phyloP scores from a whole-genome alignment of 306 rosid species.

The Boehmeria nivea region DNA sequence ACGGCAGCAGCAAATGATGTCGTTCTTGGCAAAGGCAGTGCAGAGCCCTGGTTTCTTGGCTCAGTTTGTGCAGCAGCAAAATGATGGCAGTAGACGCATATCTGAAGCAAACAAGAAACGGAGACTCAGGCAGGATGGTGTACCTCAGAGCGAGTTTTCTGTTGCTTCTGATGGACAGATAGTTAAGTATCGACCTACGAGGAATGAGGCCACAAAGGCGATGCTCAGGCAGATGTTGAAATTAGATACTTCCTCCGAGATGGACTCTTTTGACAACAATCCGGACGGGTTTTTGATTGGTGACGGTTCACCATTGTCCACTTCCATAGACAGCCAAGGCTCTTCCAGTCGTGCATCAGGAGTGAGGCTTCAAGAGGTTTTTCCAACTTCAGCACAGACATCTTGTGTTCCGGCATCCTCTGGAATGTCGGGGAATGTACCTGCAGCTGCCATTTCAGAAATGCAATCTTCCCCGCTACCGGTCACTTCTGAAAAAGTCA shows the following conservation, averaged over 20 bases:
- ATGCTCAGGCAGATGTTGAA: constrained; percentile 79
- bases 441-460: constrained; percentile 42
- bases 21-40: constrained; percentile 93
- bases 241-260: constrained; percentile 46
- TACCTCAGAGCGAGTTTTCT: too few relatives aligned
- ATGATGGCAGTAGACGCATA: constrained; percentile 76
- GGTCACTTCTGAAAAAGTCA: constrained; percentile 40
- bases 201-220: constrained; percentile 72
- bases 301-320: constrained; percentile 49
- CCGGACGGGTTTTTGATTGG: constrained; percentile 50
- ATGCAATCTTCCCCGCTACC: constrained; percentile 44
- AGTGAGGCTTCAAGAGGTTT: constrained; percentile 80
- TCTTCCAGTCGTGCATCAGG: constrained; percentile 59
- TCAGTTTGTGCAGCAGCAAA: constrained; percentile 92
- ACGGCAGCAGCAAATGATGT: constrained; percentile 97
- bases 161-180: constrained; percentile 83
- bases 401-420: constrained; percentile 32
- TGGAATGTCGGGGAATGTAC: constrained; percentile 22
- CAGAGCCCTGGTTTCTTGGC: constrained; percentile 95
- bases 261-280: constrained; percentile 43
- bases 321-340: constrained; percentile 57
- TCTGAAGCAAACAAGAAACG: constrained; percentile 80
- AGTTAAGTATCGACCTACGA: constrained; percentile 68
- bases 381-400: constrained; percentile 48
- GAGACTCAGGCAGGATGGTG: constrained; percentile 76